Base-by-base conservation (phyloP, 352 stramenopile species). In the Phytophthora niederhauseri region DNA sequence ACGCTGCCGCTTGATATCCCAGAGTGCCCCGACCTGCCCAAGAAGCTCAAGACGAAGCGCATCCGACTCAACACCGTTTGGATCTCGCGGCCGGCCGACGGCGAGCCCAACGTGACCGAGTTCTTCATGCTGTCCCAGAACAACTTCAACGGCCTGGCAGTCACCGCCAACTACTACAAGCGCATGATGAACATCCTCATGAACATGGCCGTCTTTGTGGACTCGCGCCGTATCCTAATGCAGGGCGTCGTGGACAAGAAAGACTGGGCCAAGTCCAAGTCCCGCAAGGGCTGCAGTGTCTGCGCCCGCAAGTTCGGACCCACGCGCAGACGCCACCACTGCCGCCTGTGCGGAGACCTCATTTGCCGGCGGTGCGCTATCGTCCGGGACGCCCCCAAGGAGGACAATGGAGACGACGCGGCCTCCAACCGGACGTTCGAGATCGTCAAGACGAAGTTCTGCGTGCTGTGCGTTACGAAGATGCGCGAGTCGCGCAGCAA, bases 261-360 rank as follows among this genome's bases (percentile, higher is more conserved):
- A 20, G 67, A 73, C 20, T 93, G 85, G 87, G 75, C 91, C 2
- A 73, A 81, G 15, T 76, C 80, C 43, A 26, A 59, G 6, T 76
- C 75, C 22, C 80, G 87, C 15, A 78, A 77, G 24, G 74, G 69
- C 49, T 95, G 87, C 56, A 82, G 78, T 22, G 78, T 93, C 3
- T 95, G 87, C 61, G 78, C 85, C 34, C 74, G 81, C 22, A 74
- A 78, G 24, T 95, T 95, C 54, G 64, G 77, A 11, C 70, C 84
- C 3, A 87, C 82, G n/a, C 79, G 84, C 8, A 78, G 81, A 6
- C 84, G 87, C 20, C 87, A 95, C 61, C 85, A 93, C 72, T 94
- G 87, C 57, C 76, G 87, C 4, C 62, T 94, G n/a, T 94, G 87
- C 55, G 87, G 87, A 54, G 83, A 94, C 34, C 81, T 94, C 36